Evolutionary conservation across 306 rosid genomes (phyloP), one percentile per base, ranked within the genome.

Genomic region (Psophocarpus tetragonolobus): DNA sequence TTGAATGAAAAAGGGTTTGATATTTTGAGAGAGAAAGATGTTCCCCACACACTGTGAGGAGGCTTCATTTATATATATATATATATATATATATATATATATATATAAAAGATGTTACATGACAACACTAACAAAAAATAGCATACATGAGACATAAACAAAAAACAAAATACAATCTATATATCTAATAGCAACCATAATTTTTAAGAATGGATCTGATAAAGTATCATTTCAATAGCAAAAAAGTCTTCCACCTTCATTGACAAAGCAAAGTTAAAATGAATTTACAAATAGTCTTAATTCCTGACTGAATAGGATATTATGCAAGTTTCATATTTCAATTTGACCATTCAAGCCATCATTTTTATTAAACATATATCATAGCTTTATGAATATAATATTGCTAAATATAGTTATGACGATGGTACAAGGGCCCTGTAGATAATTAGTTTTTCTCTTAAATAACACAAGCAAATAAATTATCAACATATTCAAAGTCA

Each of bases 171-270:
- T n/a, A n/a, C n/a, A n/a, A n/a, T n/a, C n/a, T n/a, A n/a, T n/a
- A n/a, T n/a, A n/a, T n/a, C n/a, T n/a, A n/a, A n/a, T n/a, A n/a
- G n/a, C n/a, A 70, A 39, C 33, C 36, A 8, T 20, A 44, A 23
- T 24, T 47, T 74, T 44, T 48, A 68, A 36, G 78, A 61, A 47
- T 35, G 51, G 20, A 75, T 75, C 73, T 36, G 23, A 81, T 60
- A 35, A 69, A 68, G 23, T 45, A 17, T 53, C 42, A 21, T 29
- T 80, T 54, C 27, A 57, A 41, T 53, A 67, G 13, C 30, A 27
- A 29, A 27, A 29, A 62, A 27, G 4, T 45, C 45, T 17, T 26
- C 1, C 13, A 14, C 32, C 32, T 76, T 36, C 66, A 14, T 48
- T 64, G 81, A 23, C 51, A 45, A 63, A 75, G 24, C 5, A 32